Base-by-base conservation (phyloP, 164 flowering plant genomes). In the Umbilicus rupestris region DNA sequence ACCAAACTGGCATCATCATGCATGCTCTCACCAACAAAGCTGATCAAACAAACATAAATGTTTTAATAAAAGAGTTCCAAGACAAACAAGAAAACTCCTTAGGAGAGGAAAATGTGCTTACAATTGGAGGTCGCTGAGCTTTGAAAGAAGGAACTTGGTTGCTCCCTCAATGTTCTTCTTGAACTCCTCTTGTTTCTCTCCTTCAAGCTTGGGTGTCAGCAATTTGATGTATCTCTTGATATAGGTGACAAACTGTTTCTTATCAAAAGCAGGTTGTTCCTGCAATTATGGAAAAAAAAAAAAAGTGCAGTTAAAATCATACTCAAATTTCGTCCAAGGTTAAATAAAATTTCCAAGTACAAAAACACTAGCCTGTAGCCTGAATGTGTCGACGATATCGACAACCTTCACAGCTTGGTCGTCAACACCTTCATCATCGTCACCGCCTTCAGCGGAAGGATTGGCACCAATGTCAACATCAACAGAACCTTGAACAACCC, bases 11-110 rank as follows among this genome's bases (percentile, higher is more conserved):
- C 55, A 47, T 47, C 55, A 47, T 47, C 55, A 20, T 47, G 55
- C 55, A 47, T 47, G 55, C 55, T 47, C 55, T 47, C 55, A n/a
- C 55, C 55, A 20, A 47, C 55, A 47, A 47, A 47, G 55, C 55
- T 47, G 20, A 47, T n/a, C 8, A 47, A 11, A n/a, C 7, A n/a
- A 7, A 47, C 55, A 47, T 7, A 47, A 20, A 22, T 5, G 24
- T 47, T n/a, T 7, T 6, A n/a, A n/a, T 11, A 47, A n/a, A 6
- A n/a, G 15, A 12, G 4, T 52, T 20, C 11, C 12, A 10, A 17
- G 26, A 22, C 8, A 10, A 41, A 41, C 15, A 10, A 6, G 1
- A 24, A 24, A 7, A 22, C 12, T 22, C 9, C 28, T 8, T 52
- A 9, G 24, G 2, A 24, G 3, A 22, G 14, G 7, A 24, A 52